Evolutionary conservation across 2,329 filamentous ascomycete species (phyloP).

Genomic region (Exophiala xenobiotica): DNA sequence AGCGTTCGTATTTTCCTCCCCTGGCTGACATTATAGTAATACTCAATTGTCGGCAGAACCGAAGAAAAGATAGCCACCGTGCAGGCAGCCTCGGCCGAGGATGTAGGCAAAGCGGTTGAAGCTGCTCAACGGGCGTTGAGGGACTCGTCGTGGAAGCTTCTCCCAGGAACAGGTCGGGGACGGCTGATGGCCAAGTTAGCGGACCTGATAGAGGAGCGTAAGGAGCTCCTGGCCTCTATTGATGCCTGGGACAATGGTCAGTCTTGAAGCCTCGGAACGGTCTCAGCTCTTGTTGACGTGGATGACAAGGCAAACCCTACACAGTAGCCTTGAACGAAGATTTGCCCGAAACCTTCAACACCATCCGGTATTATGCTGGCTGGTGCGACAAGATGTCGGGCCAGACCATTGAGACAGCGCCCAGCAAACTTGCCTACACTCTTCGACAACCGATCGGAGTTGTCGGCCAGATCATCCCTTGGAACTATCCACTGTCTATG

Average conservation of each 20-base stretch:
- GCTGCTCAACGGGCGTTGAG: conserved; percentile 31
- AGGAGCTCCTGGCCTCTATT: conserved; percentile 61
- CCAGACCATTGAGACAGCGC: conserved; percentile 71
- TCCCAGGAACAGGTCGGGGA: conserved; percentile 39
- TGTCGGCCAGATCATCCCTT: conserved; percentile 72
- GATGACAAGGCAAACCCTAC: conserved; percentile 59
- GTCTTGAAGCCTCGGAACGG: too few species aligned
- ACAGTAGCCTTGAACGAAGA: conserved; percentile 69
- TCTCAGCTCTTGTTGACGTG: too few species aligned
- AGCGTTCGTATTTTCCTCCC: conserved; percentile 6
- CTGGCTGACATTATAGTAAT: conserved; percentile 17
- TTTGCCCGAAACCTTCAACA: conserved; percentile 64
- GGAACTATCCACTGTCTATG: conserved; percentile 75
- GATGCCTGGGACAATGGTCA: conserved; percentile 76
- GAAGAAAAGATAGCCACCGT: conserved; percentile 36
- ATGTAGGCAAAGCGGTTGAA: conserved; percentile 37
- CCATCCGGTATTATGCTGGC: conserved; percentile 76
- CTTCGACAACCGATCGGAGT: conserved; percentile 75
- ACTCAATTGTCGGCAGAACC: conserved; percentile 21
- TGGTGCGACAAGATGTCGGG: conserved; percentile 78
- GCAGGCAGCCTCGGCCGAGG: conserved; percentile 34
- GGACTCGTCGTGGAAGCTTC: not conserved
- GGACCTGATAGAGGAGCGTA: conserved; percentile 65
- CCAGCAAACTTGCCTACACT: conserved; percentile 81
- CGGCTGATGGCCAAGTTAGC: conserved; percentile 46